A percentile compares a stretch with the other conserved stretches of the same genome.
These are phyloP conservation scores for Nakazawaea pomicola DNA, from an alignment of 805 yeast genomes.

Conservation along the genomic window DNA sequence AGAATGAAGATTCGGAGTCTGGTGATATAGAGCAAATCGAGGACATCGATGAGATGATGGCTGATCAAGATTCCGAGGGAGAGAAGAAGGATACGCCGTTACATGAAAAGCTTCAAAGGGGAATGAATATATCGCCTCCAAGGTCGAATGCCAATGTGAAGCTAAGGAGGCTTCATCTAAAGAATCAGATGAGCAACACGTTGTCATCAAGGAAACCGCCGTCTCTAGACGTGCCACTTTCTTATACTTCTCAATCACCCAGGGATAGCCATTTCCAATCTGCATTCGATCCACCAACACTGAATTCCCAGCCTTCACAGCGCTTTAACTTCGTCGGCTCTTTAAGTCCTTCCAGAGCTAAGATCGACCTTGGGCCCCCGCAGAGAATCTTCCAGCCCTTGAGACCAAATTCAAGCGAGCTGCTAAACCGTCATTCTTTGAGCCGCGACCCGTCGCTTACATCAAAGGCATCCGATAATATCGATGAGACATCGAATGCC, in stretches of 20 bases:
- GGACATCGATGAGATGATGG: constrained; percentile 12
- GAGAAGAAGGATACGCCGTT: constrained; percentile 6
- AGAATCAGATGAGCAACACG: not conserved
- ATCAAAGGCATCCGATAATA: not conserved
- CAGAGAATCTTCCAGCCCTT: constrained; percentile 5
- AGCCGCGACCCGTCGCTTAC: no score
- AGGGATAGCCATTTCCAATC: not conserved
- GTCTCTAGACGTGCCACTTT: no score
- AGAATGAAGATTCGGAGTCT: constrained; percentile 13
- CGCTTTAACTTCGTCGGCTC: constrained; percentile 1
- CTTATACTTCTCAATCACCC: constrained; percentile 2
- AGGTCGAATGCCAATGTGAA: no score
- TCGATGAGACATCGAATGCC: not conserved
- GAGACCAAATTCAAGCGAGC: constrained; percentile 1
- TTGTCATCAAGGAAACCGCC: constrained; percentile 7
- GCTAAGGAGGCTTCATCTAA: not conserved
- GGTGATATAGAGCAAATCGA: constrained; percentile 1
- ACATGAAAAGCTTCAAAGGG: constrained; percentile 7
- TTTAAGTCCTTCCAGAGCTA: constrained; percentile 1
- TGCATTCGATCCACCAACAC: not conserved
- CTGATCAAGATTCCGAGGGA: constrained; percentile 2
- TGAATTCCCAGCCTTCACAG: not conserved
- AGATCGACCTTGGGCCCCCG: constrained; percentile 9
- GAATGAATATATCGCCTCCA: constrained; percentile 11
- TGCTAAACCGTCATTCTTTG: no score